Conservation (phyloP, 768 basidiomycete species). For the Cubamyces sp. region DNA sequence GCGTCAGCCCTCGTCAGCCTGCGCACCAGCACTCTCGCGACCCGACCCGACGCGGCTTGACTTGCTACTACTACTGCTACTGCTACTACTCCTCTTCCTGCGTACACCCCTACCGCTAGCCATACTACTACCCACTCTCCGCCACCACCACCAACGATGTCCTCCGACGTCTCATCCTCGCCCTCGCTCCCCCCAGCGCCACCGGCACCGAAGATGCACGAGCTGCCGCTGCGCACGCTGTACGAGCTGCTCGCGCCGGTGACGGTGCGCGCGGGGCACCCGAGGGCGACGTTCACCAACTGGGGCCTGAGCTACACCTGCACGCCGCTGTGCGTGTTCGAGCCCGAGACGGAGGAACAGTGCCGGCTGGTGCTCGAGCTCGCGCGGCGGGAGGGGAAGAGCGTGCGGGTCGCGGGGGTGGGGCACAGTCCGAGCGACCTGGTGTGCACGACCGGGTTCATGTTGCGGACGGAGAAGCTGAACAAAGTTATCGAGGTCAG, state of each 20-base stretch:
- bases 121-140: neutral
- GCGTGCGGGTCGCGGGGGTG: constrained; percentile 82
- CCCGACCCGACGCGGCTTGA: no score
- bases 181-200: constrained; percentile 36
- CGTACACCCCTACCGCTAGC: no score
- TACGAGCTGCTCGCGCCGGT: constrained; percentile 59
- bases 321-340: constrained; percentile 70
- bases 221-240: constrained; percentile 51
- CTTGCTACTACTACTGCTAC: no score
- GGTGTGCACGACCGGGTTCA: constrained; percentile 85
- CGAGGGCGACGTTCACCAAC: constrained; percentile 66
- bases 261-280: constrained; percentile 47
- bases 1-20: constrained; percentile 6
- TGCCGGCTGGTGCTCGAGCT: constrained; percentile 80
- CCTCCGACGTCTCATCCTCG: constrained; percentile 33
- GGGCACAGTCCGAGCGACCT: constrained; percentile 95
- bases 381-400: constrained; percentile 70
- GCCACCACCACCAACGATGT: constrained; percentile 23
- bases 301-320: constrained; percentile 87
- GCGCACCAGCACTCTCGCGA: no score
- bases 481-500: constrained; percentile 79
- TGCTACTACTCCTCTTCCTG: no score
- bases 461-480: constrained; percentile 79
- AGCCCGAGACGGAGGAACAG: constrained; percentile 69
- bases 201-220: constrained; percentile 33